Evolutionary conservation across 2,329 filamentous ascomycete genomes (phyloP), one percentile per base, ranked within the genome.

Genomic region (Aspergillus chevalieri): DNA sequence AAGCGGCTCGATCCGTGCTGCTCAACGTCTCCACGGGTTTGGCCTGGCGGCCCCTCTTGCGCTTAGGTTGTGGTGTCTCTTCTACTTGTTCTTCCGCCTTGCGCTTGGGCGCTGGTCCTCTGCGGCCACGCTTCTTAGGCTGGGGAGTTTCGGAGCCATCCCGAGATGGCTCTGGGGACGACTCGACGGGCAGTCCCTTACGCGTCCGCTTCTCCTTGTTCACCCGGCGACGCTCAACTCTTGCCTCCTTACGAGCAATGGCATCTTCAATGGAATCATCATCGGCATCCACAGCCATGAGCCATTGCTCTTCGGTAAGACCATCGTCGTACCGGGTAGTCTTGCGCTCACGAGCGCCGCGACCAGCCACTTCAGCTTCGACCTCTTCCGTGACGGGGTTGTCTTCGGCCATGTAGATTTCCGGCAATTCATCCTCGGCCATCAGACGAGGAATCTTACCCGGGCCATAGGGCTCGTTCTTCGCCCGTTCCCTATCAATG

Each of bases 261-360:
- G 93, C 93, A 47, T 89, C 91, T 66, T 97, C 93, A 26, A 95
- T 90, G 0, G 83, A 85, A 65, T 98, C 93, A 1, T 98, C 93
- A 46, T 96, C 91, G 52, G 95, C 92, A 66, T 98, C 93, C 28
- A 98, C 92, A 47, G 93, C 93, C 77, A 95, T 92, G 46, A 97
- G 81, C 93, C 93, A 98, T 70, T 98, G 94, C 74, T 98, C 93
- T 73, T 98, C 94, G 0, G 93, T 97, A 26, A 98, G 82, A 47
- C 94, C 93, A 64, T 98, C 93, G 62, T 98, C 93, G 61, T 98
- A 98, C 69, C 87, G 87, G 62, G 96, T 91, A 64, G 89, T 85
- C 58, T 90, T 96, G 53, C 94, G 85, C 73, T 98, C 93, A 74
- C 93, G 87, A 55, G 92, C 92, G 61, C 93, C 93, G 69, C 93